Evolutionary conservation across 305 asterid genomes (phyloP), one percentile per base, ranked within the genome.

Genomic region (Fraxinus angustifolia): DNA sequence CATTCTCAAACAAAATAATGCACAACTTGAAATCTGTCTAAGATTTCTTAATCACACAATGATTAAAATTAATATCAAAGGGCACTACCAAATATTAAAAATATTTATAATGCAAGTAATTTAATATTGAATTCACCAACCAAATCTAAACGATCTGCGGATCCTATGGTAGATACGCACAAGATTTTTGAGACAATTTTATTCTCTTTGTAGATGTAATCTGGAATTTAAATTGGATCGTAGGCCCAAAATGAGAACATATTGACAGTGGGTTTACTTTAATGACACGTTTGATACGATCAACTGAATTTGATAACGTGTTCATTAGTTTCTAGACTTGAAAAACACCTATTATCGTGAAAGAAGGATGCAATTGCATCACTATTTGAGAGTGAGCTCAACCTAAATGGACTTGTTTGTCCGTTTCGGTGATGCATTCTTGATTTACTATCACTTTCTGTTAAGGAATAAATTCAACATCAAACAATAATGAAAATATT

Each of bases 21-120:
- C 17, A 42, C 50, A 56, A 0, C 71, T 60, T 60, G 31, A 62
- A 62, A 62, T 23, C 33, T 62, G 33, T 62, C 72, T 76, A 65
- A 79, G 85, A 82, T 67, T 82, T 79, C 40, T 75, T 17, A 21
- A 33, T 50, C 73, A 70, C 35, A 31, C 11, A 78, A 62, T 65
- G 23, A 78, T 60, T 78, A 2, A 31, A 38, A 67, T 36, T 5
- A 65, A 75, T 36, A 81, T 65, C 60, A 67, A 48, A 68, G 31
- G 82, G 85, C 74, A 35, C 78, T 34, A 10, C 6, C 73, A 4
- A 28, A 28, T 67, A 67, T 67, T 8, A 23, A 62, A 62, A 62
- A 62, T 62, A 19, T 62, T 21, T 7, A 62, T 62, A 23, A 62
- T 7, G 28, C 34, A 23, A 60, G 11, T 62, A 19, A 62, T 62